These are phyloP conservation scores for Aspergillus tanneri DNA, from an alignment of 2,329 filamentous ascomycete species.

Conservation along the genomic window DNA sequence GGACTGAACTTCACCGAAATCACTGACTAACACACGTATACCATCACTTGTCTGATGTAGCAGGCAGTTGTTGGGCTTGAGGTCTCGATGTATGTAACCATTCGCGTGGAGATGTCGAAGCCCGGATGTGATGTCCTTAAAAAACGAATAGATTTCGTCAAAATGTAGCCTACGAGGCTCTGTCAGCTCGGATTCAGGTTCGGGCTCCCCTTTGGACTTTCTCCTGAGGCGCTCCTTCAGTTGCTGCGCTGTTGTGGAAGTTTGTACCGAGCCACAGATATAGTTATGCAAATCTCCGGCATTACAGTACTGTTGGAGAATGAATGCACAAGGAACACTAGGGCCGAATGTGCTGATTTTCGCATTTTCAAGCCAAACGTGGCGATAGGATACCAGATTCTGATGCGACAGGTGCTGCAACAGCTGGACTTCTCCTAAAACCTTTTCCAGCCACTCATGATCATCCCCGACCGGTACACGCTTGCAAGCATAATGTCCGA, in stretches of 20 bases:
- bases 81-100: constrained; percentile 91
- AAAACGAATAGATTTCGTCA: constrained; percentile 95
- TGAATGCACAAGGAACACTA: constrained; percentile 90
- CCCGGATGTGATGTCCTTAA: constrained; percentile 90
- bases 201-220: constrained; percentile 72
- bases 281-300: constrained; percentile 86
- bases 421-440: constrained; percentile 88
- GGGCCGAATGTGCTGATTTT: constrained; percentile 83
- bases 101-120: constrained; percentile 84
- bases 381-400: constrained; percentile 93
- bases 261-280: constrained; percentile 68
- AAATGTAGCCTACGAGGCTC: constrained; percentile 63
- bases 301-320: constrained; percentile 97
- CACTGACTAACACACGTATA: constrained; percentile 83
- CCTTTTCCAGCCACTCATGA: constrained; percentile 91
- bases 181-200: constrained; percentile 57
- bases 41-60: constrained; percentile 73
- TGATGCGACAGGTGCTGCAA: constrained; percentile 89
- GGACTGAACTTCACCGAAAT: constrained; percentile 94
- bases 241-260: constrained; percentile 69
- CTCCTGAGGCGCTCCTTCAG: constrained; percentile 85
- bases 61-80: constrained; percentile 95
- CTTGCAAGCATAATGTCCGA: constrained; percentile 95
- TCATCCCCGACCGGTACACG: constrained; percentile 93
- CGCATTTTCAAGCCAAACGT: constrained; percentile 94